These are phyloP conservation scores for Termitomyces sp. DNA, from an alignment of 768 basidiomycete species.

Conservation along the genomic window DNA sequence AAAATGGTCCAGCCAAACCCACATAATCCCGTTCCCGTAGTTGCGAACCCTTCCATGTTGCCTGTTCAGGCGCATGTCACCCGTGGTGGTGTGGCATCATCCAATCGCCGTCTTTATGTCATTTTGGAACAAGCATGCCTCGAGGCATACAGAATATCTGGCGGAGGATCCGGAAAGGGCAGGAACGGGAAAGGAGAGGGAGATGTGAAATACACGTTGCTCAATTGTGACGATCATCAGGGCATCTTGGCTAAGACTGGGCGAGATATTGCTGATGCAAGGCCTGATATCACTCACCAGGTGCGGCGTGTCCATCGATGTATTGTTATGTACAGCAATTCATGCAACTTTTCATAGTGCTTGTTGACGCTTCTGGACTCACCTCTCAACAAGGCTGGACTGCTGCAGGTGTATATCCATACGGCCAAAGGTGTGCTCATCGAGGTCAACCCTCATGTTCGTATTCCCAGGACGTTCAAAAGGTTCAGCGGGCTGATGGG, in stretches of 20 bases:
- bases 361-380: slow-evolving; percentile 95
- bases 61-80: slow-evolving; percentile 79
- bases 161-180: slow-evolving; percentile 51
- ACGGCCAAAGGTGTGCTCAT: slow-evolving; percentile 95
- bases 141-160: slow-evolving; percentile 86
- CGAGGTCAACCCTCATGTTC: slow-evolving; percentile 96
- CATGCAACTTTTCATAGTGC: slow-evolving; percentile 50
- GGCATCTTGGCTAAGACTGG: slow-evolving; percentile 97
- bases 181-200: slow-evolving; percentile 53
- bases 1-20: slow-evolving; percentile 38
- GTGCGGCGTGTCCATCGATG: slow-evolving; percentile 33
- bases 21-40: slow-evolving; percentile 40
- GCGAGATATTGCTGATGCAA: slow-evolving; percentile 97
- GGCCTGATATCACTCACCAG: slow-evolving; percentile 99
- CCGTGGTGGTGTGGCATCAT: slow-evolving; percentile 43
- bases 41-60: slow-evolving; percentile 73
- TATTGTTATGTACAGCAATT: background rate
- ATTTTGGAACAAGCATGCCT: slow-evolving; percentile 92
- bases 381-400: slow-evolving; percentile 94
- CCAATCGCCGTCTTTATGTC: slow-evolving; percentile 76
- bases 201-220: slow-evolving; percentile 91
- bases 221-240: slow-evolving; percentile 99
- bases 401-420: slow-evolving; percentile 97
- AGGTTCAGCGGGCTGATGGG: slow-evolving; percentile 99
- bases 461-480: slow-evolving; percentile 98